Conservation (phyloP, 1,139 yeast species). For the Candida freyschussii region DNA sequence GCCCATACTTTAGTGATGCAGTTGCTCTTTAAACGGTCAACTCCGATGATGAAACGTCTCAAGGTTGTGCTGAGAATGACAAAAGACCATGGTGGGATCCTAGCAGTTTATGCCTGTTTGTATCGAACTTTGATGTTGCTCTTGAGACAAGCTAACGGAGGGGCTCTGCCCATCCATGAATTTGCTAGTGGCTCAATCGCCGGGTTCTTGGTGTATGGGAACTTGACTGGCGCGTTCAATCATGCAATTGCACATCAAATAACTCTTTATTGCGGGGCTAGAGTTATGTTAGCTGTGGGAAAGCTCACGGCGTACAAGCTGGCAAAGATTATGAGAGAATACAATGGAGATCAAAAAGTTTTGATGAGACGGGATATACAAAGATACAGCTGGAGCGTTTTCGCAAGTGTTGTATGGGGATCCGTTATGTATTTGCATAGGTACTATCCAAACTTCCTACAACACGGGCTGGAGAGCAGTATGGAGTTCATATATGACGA, state of each 20-base stretch:
- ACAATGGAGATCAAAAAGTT: constrained; percentile 27
- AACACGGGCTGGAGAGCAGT: constrained; percentile 61
- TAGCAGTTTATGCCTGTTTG: constrained; percentile 62
- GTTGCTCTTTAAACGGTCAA: constrained; percentile 45
- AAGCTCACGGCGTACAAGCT: constrained; percentile 31
- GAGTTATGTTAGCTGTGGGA: constrained; percentile 50
- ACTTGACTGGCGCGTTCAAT: constrained; percentile 22
- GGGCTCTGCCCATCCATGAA: constrained; percentile 29
- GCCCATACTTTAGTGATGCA: constrained; percentile 70
- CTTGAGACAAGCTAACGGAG: constrained; percentile 1
- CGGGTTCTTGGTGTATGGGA: constrained; percentile 37
- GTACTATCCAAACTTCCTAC: constrained; percentile 58
- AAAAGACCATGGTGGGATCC: constrained; percentile 58
- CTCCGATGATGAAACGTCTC: constrained; percentile 42
- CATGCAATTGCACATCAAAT: constrained; percentile 54
- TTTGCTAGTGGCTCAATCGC: constrained; percentile 63
- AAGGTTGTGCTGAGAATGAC: constrained; percentile 53
- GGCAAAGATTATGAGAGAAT: constrained; percentile 9
- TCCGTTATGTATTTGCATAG: constrained; percentile 69
- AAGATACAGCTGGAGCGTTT: constrained; percentile 54
- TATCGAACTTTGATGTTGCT: constrained; percentile 42
- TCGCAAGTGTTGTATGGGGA: constrained; percentile 74
- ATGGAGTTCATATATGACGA: constrained; percentile 70
- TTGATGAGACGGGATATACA: constrained; percentile 33
- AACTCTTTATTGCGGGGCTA: constrained; percentile 54